Evolutionary conservation across 805 yeast species (phyloP).

Genomic region (Monosporozyma siamensis): DNA sequence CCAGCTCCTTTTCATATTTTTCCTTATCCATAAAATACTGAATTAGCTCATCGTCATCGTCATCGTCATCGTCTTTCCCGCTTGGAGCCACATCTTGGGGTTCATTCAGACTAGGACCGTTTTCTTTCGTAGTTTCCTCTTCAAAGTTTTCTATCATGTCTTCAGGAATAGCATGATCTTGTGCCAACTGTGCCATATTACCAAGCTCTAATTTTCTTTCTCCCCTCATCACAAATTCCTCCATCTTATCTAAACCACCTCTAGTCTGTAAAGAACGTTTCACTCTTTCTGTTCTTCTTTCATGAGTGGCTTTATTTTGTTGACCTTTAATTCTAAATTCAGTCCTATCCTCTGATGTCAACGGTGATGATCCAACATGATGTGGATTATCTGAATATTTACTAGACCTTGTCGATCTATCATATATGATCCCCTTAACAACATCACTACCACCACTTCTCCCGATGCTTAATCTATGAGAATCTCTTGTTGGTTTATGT

Average conservation of each 20-base stretch:
- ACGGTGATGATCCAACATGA: background rate
- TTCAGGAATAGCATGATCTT: conserved; percentile 15
- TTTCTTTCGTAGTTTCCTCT: too few species aligned
- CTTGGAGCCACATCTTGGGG: conserved; percentile 4
- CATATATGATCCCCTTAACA: background rate
- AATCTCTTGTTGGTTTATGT: background rate
- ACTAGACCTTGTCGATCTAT: background rate
- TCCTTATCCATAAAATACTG: conserved; percentile 13
- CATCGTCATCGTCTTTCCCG: conserved; percentile 2
- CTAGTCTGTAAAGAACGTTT: conserved; percentile 7
- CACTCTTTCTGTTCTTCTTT: background rate
- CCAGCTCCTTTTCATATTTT: conserved; percentile 14
- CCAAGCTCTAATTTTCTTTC: conserved; percentile 14
- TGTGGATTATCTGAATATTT: conserved; percentile 1
- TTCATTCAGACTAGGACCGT: too few species aligned
- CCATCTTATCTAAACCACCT: conserved; percentile 25
- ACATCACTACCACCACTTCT: background rate
- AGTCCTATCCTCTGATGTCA: background rate
- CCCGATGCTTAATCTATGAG: background rate
- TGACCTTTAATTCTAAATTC: conserved; percentile 1
- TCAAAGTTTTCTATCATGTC: conserved; percentile 15
- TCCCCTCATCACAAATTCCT: conserved; percentile 20
- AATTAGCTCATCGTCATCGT: conserved; percentile 15
- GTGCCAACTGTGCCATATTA: conserved; percentile 10
- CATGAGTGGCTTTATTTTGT: background rate